These are phyloP conservation scores for Magnolia changhungtana DNA, from an alignment of 164 flowering plant genomes.

Conservation along the genomic window DNA sequence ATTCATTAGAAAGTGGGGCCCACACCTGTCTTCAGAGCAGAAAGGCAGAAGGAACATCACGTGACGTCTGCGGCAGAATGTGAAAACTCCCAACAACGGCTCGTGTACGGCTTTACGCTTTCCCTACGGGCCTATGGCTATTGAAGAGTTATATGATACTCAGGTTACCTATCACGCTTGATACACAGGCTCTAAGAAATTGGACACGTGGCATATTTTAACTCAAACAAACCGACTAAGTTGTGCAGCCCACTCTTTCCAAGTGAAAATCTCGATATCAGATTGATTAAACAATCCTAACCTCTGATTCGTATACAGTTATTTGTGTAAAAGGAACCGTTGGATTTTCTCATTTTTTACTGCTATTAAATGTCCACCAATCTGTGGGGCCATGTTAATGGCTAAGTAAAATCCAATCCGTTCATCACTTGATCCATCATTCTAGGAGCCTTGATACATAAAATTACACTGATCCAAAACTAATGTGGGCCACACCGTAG, in stretches of 20 bases:
- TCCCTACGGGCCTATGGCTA: background rate
- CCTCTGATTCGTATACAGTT: too few relatives aligned
- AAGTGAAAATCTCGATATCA: background rate
- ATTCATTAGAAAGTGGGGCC: background rate
- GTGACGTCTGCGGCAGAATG: background rate
- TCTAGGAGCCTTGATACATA: too few relatives aligned
- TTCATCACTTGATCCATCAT: too few relatives aligned
- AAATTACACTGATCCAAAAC: too few relatives aligned
- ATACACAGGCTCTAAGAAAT: background rate
- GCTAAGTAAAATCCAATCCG: too few relatives aligned
- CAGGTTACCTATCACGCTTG: background rate
- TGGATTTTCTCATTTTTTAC: too few relatives aligned
- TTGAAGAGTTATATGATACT: background rate
- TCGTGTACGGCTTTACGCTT: background rate
- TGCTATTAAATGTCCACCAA: too few relatives aligned
- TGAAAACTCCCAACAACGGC: background rate
- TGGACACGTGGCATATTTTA: too few relatives aligned
- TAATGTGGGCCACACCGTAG: too few relatives aligned
- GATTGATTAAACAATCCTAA: background rate
- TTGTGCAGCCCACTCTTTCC: background rate
- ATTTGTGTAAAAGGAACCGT: too few relatives aligned
- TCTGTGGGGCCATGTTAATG: too few relatives aligned
- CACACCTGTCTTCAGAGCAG: background rate
- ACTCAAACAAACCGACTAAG: too few relatives aligned
- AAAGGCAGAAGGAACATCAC: background rate